Base-by-base conservation (phyloP, 2,329 filamentous ascomycete species). In the Stromatinia cepivora region DNA sequence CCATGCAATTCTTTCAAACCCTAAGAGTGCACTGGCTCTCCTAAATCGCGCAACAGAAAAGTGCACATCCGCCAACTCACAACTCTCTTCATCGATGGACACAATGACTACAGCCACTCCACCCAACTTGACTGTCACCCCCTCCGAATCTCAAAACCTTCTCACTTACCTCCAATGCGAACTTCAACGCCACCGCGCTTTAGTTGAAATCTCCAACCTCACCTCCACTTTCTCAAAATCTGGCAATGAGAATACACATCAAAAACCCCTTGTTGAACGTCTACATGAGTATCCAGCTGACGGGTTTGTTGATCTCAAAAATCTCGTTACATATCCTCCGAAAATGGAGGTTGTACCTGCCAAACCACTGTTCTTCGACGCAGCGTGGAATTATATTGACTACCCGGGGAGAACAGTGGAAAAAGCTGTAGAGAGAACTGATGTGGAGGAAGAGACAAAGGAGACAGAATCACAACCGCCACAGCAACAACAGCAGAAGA, bases 311-410 rank as follows among this genome's bases (percentile, higher is more conserved):
- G 89, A 97, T 78, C 83, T 97, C 36, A 84, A 84, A 54, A 94
- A 94, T 74, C 82, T 99, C 36, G 94, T 98, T 59, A 87, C 89
- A 6, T 97, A 94, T 79, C 95, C 95, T 17, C 94, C 94, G 1
- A 91, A 89, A 77, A 82, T 97, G 73, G 88, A 92, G 71, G 86
- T 91, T 1, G 88, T 98, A 52, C 93, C 95, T 0, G 90, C 97
- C 66, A 99, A 99, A 83, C 95, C 95, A 39, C 85, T 98, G 46
- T 98, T 98, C 84, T 87, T 98, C 70, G 95, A 99, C 78, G 90
- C 97, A 10, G 95, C 95, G 13, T 99, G 93, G 92, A 98, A 98
- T 79, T 98, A 97, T 79, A 94, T 99, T 72, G 88, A 93, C 62
- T 99, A 99, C 78, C 93, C 94, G 0, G 89, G 88, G 46, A 88